Percentiles rank a stretch among this genome's conserved stretches.
Conservation (phyloP, 768 basidiomycete species). For the Thelephora aurantiotincta region DNA sequence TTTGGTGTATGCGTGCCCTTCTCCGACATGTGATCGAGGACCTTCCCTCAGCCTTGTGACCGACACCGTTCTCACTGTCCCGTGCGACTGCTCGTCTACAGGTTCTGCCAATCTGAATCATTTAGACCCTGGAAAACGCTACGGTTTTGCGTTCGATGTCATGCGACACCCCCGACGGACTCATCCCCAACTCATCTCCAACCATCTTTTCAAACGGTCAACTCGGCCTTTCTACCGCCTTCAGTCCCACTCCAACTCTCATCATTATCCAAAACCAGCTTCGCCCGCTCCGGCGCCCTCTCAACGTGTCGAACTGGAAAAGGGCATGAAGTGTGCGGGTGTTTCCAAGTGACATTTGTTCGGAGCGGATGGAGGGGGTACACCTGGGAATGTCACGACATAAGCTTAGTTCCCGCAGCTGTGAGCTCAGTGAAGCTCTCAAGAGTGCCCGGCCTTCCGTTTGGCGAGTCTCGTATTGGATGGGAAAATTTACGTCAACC, state of each 20-base stretch:
- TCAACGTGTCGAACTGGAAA: constrained; percentile 86
- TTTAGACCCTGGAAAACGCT: too few relatives aligned
- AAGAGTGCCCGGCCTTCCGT: constrained; percentile 76
- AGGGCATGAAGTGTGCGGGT: constrained; percentile 58
- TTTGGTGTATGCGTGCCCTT: too few relatives aligned
- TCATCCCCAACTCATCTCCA: too few relatives aligned
- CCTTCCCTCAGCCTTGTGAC: too few relatives aligned
- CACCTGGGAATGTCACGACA: constrained; percentile 74
- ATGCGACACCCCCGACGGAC: too few relatives aligned
- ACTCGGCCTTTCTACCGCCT: constrained; percentile 44
- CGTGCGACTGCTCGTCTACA: too few relatives aligned
- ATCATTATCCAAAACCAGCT: constrained; percentile 53
- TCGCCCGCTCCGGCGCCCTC: constrained; percentile 87
- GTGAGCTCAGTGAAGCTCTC: constrained; percentile 90
- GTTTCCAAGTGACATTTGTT: constrained; percentile 76
- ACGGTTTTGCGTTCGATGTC: too few relatives aligned
- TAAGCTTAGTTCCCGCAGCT: constrained; percentile 94
- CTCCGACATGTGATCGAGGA: too few relatives aligned
- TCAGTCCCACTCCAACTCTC: constrained; percentile 41
- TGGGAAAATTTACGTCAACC: too few relatives aligned
- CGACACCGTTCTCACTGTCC: too few relatives aligned
- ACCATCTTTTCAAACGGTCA: constrained; percentile 37
- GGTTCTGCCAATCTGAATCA: too few relatives aligned
- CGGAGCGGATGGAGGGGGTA: constrained; percentile 74
- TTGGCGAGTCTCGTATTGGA: neutral